Base-by-base conservation (phyloP, 345 rosid species). In the Populus tremula region DNA sequence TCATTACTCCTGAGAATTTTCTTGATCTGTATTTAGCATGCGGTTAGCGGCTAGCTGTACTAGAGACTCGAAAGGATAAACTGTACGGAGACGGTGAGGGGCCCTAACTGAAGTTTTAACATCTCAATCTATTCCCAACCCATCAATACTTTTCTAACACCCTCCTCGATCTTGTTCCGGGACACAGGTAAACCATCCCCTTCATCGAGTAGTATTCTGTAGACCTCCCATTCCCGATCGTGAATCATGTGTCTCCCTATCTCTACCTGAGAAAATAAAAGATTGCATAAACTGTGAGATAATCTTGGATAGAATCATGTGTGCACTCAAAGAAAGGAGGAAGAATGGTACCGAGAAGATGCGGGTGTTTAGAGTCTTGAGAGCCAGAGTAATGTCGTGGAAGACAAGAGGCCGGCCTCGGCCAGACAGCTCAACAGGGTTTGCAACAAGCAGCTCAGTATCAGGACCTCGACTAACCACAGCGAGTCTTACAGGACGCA, bases 321-420 rank as follows among this genome's bases (percentile, higher is more conserved):
- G 41, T 33, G 54, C 29, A 61, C 61, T 20, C 16, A 8, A 5
- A 59, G 35, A 23, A 73, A 29, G 64, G 62, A 47, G 35, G 5
- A 13, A 21, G 78, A 39, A 1, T 9, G 23, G 39, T 89, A 91
- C 95, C 84, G 91, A 91, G 82, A 91, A 91, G 62, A 89, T 84
- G 43, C 68, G 31, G 31, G 76, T 83, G 71, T 69, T 83, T 35
- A 88, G 86, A 69, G 71, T 84, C 85, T 80, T 78, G 61, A 89
- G 91, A 72, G 91, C 95, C 70, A 84, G 85, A 23, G 95, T 85
- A 21, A 89, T 88, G 72, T 91, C 95, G 10, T 86, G 79, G 43
- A 91, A 91, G 65, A 91, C 95, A 21, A 91, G 90, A 50, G 95
- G 95, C 39, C 95, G 77, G 65, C 95, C 93, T 79, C 91, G 88